Evolutionary conservation across 768 basidiomycete genomes (phyloP).

Genomic region (Suillus brevipes): DNA sequence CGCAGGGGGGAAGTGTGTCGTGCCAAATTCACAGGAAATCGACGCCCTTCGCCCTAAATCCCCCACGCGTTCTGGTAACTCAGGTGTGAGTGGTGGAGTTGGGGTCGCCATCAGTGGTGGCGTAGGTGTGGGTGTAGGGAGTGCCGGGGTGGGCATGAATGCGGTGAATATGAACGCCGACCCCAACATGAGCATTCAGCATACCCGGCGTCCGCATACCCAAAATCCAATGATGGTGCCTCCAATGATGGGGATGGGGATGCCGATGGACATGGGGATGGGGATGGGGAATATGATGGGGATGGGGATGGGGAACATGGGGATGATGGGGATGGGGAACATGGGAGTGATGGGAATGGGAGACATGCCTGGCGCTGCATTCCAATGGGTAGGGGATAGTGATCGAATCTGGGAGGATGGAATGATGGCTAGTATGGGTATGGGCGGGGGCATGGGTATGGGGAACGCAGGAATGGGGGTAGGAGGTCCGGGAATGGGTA

Average conservation of each 20-base stretch:
- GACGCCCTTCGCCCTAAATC: conserved; percentile 86
- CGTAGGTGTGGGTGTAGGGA: conserved; percentile 20
- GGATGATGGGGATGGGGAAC: conserved; percentile 38
- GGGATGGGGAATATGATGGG: conserved; percentile 37
- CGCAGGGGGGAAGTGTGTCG: conserved; percentile 58
- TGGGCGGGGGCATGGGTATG: conserved; percentile 24
- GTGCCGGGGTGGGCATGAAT: conserved; percentile 10
- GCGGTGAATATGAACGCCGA: conserved; percentile 4
- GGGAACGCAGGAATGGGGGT: conserved; percentile 20
- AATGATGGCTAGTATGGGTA: conserved; percentile 40
- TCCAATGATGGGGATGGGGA: conserved; percentile 45
- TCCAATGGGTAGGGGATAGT: conserved; percentile 38
- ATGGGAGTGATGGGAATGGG: conserved; percentile 40
- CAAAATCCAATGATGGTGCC: conserved; percentile 35
- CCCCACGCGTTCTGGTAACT: conserved; percentile 52
- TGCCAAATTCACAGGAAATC: conserved; percentile 77
- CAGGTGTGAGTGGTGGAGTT: conserved; percentile 26
- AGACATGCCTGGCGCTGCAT: conserved; percentile 27
- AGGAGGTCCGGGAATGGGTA: conserved; percentile 31
- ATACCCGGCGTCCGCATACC: conserved; percentile 6
- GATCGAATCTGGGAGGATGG: conserved; percentile 44
- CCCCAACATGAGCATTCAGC: conserved; percentile 17
- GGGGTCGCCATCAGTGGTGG: conserved; percentile 24
- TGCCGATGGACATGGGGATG: conserved; percentile 38
- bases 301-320: conserved; percentile 40